A percentile compares a stretch with the other conserved stretches of the same genome.
These are phyloP conservation scores for Lyophyllum decastes DNA, from an alignment of 768 basidiomycete species.

Conservation along the genomic window DNA sequence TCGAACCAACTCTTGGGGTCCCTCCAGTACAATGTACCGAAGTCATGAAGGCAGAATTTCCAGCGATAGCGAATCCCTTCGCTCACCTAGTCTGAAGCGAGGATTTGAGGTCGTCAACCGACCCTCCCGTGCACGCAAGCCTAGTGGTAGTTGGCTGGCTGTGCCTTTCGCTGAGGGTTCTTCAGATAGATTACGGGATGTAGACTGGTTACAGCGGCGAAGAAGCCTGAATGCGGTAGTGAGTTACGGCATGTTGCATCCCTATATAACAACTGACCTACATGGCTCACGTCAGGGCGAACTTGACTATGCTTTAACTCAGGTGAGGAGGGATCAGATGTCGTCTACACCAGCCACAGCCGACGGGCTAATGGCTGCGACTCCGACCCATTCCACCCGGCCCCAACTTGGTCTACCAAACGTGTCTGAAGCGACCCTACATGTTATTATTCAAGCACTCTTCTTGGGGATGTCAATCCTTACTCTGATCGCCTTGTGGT, in stretches of 20 bases:
- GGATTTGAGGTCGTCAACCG: slow-evolving; percentile 58
- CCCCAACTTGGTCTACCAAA: slow-evolving; percentile 30
- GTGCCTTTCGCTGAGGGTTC: slow-evolving; percentile 14
- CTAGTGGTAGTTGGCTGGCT: slow-evolving; percentile 32
- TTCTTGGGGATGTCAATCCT: slow-evolving; percentile 61
- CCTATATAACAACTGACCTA: slow-evolving; percentile 8
- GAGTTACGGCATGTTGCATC: slow-evolving; percentile 24
- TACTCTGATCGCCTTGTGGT: slow-evolving; percentile 61
- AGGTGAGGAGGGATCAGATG: slow-evolving; percentile 49
- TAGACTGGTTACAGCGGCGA: slow-evolving; percentile 78
- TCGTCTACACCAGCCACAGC: slow-evolving; percentile 54
- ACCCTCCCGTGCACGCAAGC: slow-evolving; percentile 35
- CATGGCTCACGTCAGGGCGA: slow-evolving; percentile 52
- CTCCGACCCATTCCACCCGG: not conserved
- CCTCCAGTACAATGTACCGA: slow-evolving; percentile 39
- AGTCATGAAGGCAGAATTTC: slow-evolving; percentile 47
- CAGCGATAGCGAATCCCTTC: slow-evolving; percentile 45
- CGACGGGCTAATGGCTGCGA: slow-evolving; percentile 32
- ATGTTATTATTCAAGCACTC: slow-evolving; percentile 54
- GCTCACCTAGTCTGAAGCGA: slow-evolving; percentile 37
- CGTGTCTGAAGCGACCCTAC: slow-evolving; percentile 40
- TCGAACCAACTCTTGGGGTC: slow-evolving; percentile 53
- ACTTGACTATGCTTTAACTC: slow-evolving; percentile 67
- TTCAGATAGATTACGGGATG: slow-evolving; percentile 51
- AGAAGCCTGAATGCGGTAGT: slow-evolving; percentile 74